A percentile compares a stretch with the other conserved stretches of the same genome.
Evolutionary conservation across 306 rosid genomes (phyloP).

Genomic region (Glycine soja): DNA sequence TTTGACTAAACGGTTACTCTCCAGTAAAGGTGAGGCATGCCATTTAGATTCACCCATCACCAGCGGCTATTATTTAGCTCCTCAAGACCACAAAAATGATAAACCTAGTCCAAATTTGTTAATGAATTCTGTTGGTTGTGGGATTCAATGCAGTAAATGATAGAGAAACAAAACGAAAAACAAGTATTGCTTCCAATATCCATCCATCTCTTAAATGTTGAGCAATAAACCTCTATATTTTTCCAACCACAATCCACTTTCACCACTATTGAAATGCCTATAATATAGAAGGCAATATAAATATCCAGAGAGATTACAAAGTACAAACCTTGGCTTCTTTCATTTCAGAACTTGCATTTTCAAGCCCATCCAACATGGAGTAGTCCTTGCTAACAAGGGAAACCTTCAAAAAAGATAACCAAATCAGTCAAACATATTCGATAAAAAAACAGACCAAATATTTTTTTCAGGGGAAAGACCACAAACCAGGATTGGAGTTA

Average conservation of each 20-base stretch:
- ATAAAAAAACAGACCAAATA: slow-evolving; percentile 39
- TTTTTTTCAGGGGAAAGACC: slow-evolving; percentile 38
- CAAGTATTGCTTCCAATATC: not conserved
- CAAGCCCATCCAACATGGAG: slow-evolving; percentile 99
- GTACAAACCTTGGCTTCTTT: slow-evolving; percentile 82
- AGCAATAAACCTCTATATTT: slow-evolving; percentile 31
- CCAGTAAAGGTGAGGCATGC: slow-evolving; percentile 14
- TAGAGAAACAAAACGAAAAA: slow-evolving; percentile 27
- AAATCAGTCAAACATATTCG: slow-evolving; percentile 50
- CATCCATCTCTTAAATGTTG: slow-evolving; percentile 41
- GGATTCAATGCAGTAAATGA: slow-evolving; percentile 34
- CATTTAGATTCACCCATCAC: slow-evolving; percentile 7
- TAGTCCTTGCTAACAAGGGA: slow-evolving; percentile 99
- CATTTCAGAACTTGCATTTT: slow-evolving; percentile 95
- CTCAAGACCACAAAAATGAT: slow-evolving; percentile 13
- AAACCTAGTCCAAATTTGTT: not conserved
- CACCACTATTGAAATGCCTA: slow-evolving; percentile 19
- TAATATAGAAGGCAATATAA: slow-evolving; percentile 34
- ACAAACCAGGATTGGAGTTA: slow-evolving; percentile 97
- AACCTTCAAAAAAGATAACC: slow-evolving; percentile 63
- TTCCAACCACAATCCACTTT: slow-evolving; percentile 39
- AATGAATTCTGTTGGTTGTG: slow-evolving; percentile 21
- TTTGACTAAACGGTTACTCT: not conserved
- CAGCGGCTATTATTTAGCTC: slow-evolving; percentile 1
- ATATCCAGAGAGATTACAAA: slow-evolving; percentile 33